Base-by-base conservation (phyloP, 2,329 filamentous ascomycete species). In the Fusarium sp. region DNA sequence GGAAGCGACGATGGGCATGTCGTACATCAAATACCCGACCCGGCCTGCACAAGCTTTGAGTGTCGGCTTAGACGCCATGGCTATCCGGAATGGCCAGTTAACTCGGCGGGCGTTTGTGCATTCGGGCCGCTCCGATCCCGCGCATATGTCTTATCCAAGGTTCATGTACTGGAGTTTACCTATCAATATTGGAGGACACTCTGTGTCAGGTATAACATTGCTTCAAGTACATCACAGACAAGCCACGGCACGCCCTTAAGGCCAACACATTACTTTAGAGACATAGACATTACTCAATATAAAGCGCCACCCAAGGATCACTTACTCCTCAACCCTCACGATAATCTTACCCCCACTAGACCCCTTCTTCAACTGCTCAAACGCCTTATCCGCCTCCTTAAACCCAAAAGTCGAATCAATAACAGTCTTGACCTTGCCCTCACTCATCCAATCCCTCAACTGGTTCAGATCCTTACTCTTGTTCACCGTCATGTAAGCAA, bases 311-410 rank as follows among this genome's bases (percentile, higher is more conserved):
- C 41, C 9, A 41, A 37, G 49, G 51, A 71, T 69, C 57, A 66
- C 27, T 16, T 68, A 61, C 12, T 56, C 62, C 13, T 67, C 57
- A 52, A 76, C 70, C 7, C 68, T 67, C 29, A 82, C 72, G 40
- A 91, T 81, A 70, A 92, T 80, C 81, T 92, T 92, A 1, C 90
- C 90, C 54, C 80, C 85, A 6, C 85, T 81, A n/a, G 87, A 83
- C 0, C 86, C 86, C 4, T 83, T 86, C 79, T 87, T 89, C 72
- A 91, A 74, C 66, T 83, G 86, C 76, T 85, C 83, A 78, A 86
- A 90, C 4, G 88, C 90, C 73, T 85, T 81, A 2, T 81, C 78
- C 3, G 82, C 84, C 58, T 91, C 85, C 20, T 87, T 84, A 74
- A 90, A 88, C 24, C 82, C 81, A 71, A 84, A 90, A 4, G 81